Percentiles rank a stretch among this genome's conserved stretches.
Evolutionary conservation across 1,284 basidiomycete species (phyloP).

Genomic region (Cystobasidium pallidum): DNA sequence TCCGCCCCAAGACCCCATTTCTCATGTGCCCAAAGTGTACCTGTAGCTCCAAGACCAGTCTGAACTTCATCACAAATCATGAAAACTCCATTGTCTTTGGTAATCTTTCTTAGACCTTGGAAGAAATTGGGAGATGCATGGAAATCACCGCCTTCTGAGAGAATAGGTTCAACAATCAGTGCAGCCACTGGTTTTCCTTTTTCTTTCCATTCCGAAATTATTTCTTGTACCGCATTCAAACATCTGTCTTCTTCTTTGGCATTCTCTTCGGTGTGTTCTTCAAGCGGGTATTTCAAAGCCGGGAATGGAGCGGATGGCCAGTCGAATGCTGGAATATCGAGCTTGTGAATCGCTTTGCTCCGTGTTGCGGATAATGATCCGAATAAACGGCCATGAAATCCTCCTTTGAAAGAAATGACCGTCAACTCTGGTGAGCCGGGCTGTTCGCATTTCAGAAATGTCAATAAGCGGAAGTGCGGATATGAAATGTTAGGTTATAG

Average conservation of each 20-base stretch:
- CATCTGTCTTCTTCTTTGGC: constrained; percentile 57
- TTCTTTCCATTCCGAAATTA: constrained; percentile 57
- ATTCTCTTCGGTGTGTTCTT: constrained; percentile 59
- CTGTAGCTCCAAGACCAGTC: constrained; percentile 63
- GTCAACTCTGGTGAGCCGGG: constrained; percentile 62
- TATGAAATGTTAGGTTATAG: neutral
- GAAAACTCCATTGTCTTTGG: constrained; percentile 61
- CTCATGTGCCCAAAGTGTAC: constrained; percentile 64
- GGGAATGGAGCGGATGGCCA: constrained; percentile 63
- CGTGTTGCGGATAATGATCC: constrained; percentile 61
- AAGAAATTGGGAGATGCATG: constrained; percentile 63
- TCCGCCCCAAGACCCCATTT: constrained; percentile 59
- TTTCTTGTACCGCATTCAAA: constrained; percentile 57
- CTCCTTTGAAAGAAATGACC: constrained; percentile 62
- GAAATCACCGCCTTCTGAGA: constrained; percentile 61
- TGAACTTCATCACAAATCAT: constrained; percentile 63
- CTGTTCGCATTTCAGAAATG: neutral
- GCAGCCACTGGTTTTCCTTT: constrained; percentile 61
- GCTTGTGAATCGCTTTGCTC: constrained; percentile 58
- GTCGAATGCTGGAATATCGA: constrained; percentile 64
- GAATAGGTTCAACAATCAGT: constrained; percentile 64
- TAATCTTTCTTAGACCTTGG: constrained; percentile 60
- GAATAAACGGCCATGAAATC: constrained; percentile 61
- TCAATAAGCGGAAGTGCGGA: neutral
- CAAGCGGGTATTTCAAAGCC: constrained; percentile 61